These are phyloP conservation scores for Flaveria trinervia DNA, from an alignment of 129 eudicot genomes.

Conservation along the genomic window DNA sequence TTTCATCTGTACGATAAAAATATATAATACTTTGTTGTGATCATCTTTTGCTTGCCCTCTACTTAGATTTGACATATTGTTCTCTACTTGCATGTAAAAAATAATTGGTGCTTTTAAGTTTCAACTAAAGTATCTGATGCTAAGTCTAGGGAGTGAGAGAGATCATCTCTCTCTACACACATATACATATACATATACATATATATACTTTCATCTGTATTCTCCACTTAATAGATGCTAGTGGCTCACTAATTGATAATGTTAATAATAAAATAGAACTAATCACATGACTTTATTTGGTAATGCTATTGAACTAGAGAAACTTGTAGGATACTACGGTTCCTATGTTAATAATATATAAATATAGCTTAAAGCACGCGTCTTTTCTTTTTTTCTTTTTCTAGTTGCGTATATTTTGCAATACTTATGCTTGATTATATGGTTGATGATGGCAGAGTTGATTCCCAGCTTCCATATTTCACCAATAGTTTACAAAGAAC, in stretches of 20 bases:
- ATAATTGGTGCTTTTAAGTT: slow-evolving; percentile 22
- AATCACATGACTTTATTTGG: slow-evolving; percentile 34
- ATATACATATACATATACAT: not conserved
- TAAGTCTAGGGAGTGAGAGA: slow-evolving; percentile 19
- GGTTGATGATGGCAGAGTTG: slow-evolving; percentile 25
- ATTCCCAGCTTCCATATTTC: slow-evolving; percentile 20
- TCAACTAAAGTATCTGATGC: slow-evolving; percentile 44
- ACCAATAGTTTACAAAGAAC: slow-evolving; percentile 2
- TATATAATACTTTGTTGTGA: slow-evolving; percentile 23
- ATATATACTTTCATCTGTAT: slow-evolving; percentile 1
- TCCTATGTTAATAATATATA: slow-evolving; percentile 5
- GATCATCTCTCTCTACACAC: not conserved
- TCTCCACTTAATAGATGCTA: slow-evolving; percentile 40
- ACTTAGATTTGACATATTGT: slow-evolving; percentile 39
- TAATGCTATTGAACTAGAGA: slow-evolving; percentile 15
- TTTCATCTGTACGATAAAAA: slow-evolving; percentile 8
- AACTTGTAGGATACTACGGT: slow-evolving; percentile 19
- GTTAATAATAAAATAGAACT: slow-evolving; percentile 23
- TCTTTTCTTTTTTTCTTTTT: slow-evolving; percentile 8
- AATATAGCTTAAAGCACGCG: slow-evolving; percentile 16
- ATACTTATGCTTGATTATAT: slow-evolving; percentile 26
- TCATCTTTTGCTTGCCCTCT: slow-evolving; percentile 11
- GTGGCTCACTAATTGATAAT: slow-evolving; percentile 22
- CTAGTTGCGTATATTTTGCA: slow-evolving; percentile 15
- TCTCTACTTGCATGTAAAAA: slow-evolving; percentile 32